These are phyloP conservation scores for Podospora didyma DNA, from an alignment of 495 filamentous ascomycete genomes.

Conservation along the genomic window DNA sequence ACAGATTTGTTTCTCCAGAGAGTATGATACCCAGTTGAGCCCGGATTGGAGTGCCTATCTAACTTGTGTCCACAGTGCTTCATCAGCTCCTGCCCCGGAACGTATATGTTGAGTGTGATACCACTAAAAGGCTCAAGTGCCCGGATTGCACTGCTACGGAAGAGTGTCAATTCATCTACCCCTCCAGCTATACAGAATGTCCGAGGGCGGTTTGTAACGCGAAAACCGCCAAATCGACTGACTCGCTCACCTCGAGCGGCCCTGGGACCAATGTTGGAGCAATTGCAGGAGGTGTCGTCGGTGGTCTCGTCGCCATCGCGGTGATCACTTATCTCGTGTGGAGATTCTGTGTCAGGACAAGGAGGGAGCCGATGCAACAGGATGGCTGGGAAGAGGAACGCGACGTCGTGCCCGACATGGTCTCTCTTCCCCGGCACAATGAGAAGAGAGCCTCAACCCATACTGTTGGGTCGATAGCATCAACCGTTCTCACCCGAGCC, in stretches of 20 bases:
- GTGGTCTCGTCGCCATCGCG: constrained; percentile 65
- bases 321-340: constrained; percentile 75
- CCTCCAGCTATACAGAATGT: constrained; percentile 32
- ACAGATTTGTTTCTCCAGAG: not conserved
- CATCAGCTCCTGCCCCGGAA: constrained; percentile 16
- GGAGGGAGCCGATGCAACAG: constrained; percentile 55
- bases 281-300: constrained; percentile 81
- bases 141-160: constrained; percentile 19
- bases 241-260: constrained; percentile 21
- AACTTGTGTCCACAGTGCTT: not conserved
- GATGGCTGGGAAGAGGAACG: constrained; percentile 53
- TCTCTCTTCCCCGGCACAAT: constrained; percentile 56
- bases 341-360: constrained; percentile 80
- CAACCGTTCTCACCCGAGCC: constrained; percentile 89
- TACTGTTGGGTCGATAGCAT: constrained; percentile 87
- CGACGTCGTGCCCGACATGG: constrained; percentile 53
- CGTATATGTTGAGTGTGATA: constrained; percentile 20
- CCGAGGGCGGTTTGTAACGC: constrained; percentile 35
- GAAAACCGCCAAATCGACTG: constrained; percentile 2
- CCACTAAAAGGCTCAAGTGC: constrained; percentile 18
- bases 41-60: not conserved
- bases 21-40: constrained; percentile 6
- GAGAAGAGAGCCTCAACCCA: constrained; percentile 76
- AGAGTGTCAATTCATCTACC: constrained; percentile 34
- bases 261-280: constrained; percentile 65